Base-by-base conservation (phyloP, 1,139 yeast genomes). In the Pichia sp. region DNA sequence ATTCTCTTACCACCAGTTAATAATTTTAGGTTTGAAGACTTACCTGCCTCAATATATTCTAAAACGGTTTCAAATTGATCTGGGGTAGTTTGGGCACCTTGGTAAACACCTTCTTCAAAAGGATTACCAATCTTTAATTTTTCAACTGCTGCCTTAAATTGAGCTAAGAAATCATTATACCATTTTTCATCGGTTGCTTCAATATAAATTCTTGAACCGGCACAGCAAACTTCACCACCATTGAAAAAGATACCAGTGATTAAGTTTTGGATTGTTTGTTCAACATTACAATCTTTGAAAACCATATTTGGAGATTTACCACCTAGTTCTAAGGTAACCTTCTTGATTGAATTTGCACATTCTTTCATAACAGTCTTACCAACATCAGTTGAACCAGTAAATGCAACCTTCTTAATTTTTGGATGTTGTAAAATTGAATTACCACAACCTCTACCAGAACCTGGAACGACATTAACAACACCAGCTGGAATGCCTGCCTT, bases 171-270 rank as follows among this genome's bases (percentile, higher is more conserved):
- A 64, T 79, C 74, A 62, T 87, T 93, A 71, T 87, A 85, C 63
- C 86, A 72, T 50, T 77, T 81, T 62, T 84, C 90, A 49, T 56
- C 58, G 10, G 56, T 53, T 43, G 56, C 58, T 71, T 87, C 95
- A 57, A 87, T 80, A 68, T 81, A 84, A 52, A 87, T 72, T 70
- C 96, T 83, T 48, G 95, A 86, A 60, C 95, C 93, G 44, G 95
- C 95, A 67, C 87, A 83, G 73, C 96, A 87, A 53, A 85, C 91
- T 72, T 87, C 95, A 70, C 96, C 96, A 61, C 87, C 81, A 75
- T 87, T 87, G 78, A 77, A 85, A 80, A 79, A 81, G 64, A 84
- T 83, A 67, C 87, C 88, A 43, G 73, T 63, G 57, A 78, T 71
- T 59, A 82, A 76, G 73, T 81, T 76, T 61, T 76, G 74, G 56